Percentiles rank a stretch among this genome's conserved stretches.
These are phyloP conservation scores for Diaporthe capsici DNA, from an alignment of 2,329 filamentous ascomycete genomes.

Conservation along the genomic window DNA sequence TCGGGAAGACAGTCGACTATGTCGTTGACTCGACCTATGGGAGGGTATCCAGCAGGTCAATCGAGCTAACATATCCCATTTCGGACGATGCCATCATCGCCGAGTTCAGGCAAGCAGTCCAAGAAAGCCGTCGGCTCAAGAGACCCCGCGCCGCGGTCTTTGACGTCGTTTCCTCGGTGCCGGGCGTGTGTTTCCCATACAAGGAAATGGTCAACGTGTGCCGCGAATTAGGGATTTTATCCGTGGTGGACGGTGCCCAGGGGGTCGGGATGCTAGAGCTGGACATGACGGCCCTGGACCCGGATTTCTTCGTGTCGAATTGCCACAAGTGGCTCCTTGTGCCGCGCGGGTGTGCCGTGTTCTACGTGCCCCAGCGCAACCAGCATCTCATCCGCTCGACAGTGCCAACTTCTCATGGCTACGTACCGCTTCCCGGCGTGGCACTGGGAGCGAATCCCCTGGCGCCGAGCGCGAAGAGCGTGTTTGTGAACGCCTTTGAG, in stretches of 20 bases:
- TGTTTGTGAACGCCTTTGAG: conserved; percentile 80
- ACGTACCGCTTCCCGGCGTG: conserved; percentile 60
- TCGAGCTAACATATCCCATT: conserved; percentile 77
- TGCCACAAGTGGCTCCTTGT: conserved; percentile 92
- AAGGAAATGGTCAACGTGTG: conserved; percentile 76
- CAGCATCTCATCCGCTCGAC: conserved; percentile 82
- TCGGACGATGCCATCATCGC: conserved; percentile 76
- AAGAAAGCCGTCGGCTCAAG: conserved; percentile 61
- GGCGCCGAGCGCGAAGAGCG: conserved; percentile 62
- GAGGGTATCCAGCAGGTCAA: conserved; percentile 61
- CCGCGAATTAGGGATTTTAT: conserved; percentile 76
- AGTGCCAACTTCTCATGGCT: conserved; percentile 86
- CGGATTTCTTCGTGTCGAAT: conserved; percentile 91
- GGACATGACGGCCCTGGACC: conserved; percentile 75
- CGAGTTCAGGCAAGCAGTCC: conserved; percentile 72
- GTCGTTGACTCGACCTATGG: conserved; percentile 75
- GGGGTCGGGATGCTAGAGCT: conserved; percentile 84
- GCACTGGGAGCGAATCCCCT: conserved; percentile 56
- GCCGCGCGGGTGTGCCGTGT: conserved; percentile 83
- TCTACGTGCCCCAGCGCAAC: conserved; percentile 84
- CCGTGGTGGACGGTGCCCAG: conserved; percentile 88
- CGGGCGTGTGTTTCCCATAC: conserved; percentile 86
- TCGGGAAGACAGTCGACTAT: conserved; percentile 79
- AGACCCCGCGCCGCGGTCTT: conserved; percentile 79
- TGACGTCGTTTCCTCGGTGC: conserved; percentile 84